Evolutionary conservation across 495 filamentous ascomycete species (phyloP), one percentile per base, ranked within the genome.

Genomic region (Apiosordaria backusii): DNA sequence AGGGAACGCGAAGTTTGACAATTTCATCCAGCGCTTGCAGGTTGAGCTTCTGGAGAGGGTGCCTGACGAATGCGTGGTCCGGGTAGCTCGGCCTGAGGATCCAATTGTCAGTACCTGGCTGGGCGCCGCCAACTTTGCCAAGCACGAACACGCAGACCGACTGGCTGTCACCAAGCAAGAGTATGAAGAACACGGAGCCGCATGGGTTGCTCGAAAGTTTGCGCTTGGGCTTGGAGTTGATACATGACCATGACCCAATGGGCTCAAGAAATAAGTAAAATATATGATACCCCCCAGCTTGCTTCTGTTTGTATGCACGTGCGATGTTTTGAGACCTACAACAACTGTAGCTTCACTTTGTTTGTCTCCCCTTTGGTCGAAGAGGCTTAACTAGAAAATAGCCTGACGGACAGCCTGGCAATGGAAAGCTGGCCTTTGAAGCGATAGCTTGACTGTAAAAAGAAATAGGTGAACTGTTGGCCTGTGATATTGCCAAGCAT

Each of bases 151-250:
- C 50, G 70, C 93, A 57, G 80, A 85, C 65, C 79, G 80, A 50
- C 77, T 92, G 13, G 84, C 86, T 0, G 90, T 97, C 16, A 93
- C 90, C 5, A 90, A 91, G 66, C 84, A 91, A 64, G 92, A 99
- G 72, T 98, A 98, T 76, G 86, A 91, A 60, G 95, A 99, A 76
- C 75, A 91, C 74, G 95, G 95, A 25, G 87, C 87, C 61, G 83
- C 78, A 23, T 97, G 91, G 92, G 83, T 89, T 23, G 86, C 84
- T 40, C 87, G 86, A 67, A 91, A 88, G 72, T 97, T 97, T 61
- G 71, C 80, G 2, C 63, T 72, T 19, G 78, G 79, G 13, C 61
- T 77, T 4, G 71, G 72, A 3, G 61, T 72, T 22, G 59, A 45
- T 45, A 45, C 35, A 45, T 45, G 0, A 13, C 10, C 6, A 45